Conservation (phyloP, 306 rosid species). For the Dalbergia cochinchinensis region DNA sequence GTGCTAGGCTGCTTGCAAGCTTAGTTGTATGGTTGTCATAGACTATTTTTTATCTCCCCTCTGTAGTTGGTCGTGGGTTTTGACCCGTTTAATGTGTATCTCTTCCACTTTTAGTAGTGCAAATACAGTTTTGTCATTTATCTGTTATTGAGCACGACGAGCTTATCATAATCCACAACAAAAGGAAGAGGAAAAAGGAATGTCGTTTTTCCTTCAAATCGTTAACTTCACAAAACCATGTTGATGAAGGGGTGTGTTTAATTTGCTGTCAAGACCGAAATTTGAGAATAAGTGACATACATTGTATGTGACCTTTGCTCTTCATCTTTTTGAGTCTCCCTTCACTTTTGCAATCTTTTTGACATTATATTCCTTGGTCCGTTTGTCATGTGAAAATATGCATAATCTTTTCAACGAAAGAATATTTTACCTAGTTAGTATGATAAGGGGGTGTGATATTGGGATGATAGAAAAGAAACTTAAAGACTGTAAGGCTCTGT, state of each 20-base stretch:
- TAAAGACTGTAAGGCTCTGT: not conserved
- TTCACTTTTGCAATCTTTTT: slow-evolving; percentile 5
- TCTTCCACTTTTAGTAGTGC: not conserved
- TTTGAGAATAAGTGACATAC: slow-evolving; percentile 32
- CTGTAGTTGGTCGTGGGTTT: too few species aligned
- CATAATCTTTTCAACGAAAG: not conserved
- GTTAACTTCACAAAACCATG: slow-evolving; percentile 15
- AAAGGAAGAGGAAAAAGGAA: not conserved
- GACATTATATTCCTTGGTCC: slow-evolving; percentile 27
- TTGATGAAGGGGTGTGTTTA: not conserved
- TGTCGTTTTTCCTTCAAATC: not conserved
- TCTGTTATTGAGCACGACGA: not conserved
- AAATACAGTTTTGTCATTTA: not conserved
- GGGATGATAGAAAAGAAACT: slow-evolving; percentile 10
- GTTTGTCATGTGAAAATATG: slow-evolving; percentile 3
- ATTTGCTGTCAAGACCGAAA: not conserved
- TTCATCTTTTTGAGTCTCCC: slow-evolving; percentile 14
- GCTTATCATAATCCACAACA: not conserved
- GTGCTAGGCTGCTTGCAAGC: too few species aligned
- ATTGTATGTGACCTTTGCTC: not conserved
- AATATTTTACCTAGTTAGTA: not conserved
- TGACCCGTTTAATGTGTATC: too few species aligned
- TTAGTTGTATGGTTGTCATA: too few species aligned
- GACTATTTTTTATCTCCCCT: too few species aligned
- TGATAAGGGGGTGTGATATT: not conserved